Evolutionary conservation across 2,329 filamentous ascomycete species (phyloP).

Genomic region (Penicillium nordicum): DNA sequence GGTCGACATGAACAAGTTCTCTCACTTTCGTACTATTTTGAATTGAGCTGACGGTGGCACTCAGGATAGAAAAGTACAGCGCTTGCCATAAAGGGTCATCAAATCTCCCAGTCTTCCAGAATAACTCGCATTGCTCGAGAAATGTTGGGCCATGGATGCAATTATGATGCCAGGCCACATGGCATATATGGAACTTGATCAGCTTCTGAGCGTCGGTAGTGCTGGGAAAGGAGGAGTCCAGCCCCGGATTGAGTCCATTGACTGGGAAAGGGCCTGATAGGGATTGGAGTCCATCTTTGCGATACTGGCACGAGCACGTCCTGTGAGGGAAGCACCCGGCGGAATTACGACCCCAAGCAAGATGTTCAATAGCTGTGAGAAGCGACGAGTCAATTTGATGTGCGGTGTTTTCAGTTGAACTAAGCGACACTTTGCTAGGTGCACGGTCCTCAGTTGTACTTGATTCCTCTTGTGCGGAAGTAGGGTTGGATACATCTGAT

Average conservation of each 20-base stretch:
- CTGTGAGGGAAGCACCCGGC: slow-evolving; percentile 36
- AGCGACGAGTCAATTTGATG: slow-evolving; percentile 25
- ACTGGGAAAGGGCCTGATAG: slow-evolving; percentile 14
- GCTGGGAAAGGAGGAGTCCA: slow-evolving; percentile 10
- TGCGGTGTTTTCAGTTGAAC: slow-evolving; percentile 6
- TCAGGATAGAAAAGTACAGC: slow-evolving; percentile 24
- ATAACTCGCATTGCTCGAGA: slow-evolving; percentile 25
- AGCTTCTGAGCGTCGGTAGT: slow-evolving; percentile 19
- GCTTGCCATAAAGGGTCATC: slow-evolving; percentile 28
- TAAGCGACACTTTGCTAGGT: slow-evolving; percentile 2
- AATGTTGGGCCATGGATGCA: slow-evolving; percentile 25
- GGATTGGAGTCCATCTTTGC: slow-evolving; percentile 14
- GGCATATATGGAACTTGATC: slow-evolving; percentile 22
- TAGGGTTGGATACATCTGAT: background rate
- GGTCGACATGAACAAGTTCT: slow-evolving; percentile 16
- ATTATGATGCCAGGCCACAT: slow-evolving; percentile 28
- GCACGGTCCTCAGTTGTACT: background rate
- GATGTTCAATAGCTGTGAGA: slow-evolving; percentile 36
- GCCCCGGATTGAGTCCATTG: slow-evolving; percentile 9
- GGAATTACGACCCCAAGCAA: slow-evolving; percentile 39
- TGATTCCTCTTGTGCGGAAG: slow-evolving; percentile 1
- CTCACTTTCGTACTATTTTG: slow-evolving; percentile 23
- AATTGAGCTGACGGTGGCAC: slow-evolving; percentile 24
- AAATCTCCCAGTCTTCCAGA: slow-evolving; percentile 22
- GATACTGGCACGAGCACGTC: slow-evolving; percentile 28